Evolutionary conservation across 441 rosid species (phyloP).

Genomic region (Macaranga tanarius): DNA sequence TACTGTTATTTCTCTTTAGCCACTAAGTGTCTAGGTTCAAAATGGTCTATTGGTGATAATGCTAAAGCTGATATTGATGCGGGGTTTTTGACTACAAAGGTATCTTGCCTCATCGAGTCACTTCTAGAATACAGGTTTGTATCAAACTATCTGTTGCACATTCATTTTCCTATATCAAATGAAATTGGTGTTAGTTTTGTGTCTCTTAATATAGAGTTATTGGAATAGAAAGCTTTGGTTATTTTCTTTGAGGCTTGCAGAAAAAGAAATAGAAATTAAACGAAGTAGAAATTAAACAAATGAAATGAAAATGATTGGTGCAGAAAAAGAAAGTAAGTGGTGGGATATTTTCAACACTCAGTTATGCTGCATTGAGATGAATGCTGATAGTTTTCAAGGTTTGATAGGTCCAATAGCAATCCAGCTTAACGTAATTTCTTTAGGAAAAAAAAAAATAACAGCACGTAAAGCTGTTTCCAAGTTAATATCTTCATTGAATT

Average conservation of each 20-base stretch:
- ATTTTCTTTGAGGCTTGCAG: neutral
- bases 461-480: neutral
- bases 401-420: neutral
- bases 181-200: conserved; percentile 2
- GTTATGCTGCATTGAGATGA: neutral
- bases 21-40: conserved; percentile 31
- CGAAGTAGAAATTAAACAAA: neutral
- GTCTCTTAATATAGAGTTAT: neutral
- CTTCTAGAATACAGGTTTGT: conserved; percentile 75
- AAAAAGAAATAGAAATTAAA: neutral
- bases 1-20: conserved; percentile 16
- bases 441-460: neutral
- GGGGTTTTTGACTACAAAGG: conserved; percentile 55
- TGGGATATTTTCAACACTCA: neutral
- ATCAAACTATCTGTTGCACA: neutral
- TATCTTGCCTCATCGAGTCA: conserved; percentile 57
- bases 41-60: conserved; percentile 43
- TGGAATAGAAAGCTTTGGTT: neutral
- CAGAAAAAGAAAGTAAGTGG: neutral
- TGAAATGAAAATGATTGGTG: neutral
- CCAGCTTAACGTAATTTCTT: too few species aligned
- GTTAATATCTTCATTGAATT: neutral
- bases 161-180: conserved; percentile 8
- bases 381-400: neutral
- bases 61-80: conserved; percentile 35